Percentiles rank a stretch among this genome's conserved stretches.
Evolutionary conservation across 345 rosid species (phyloP).

Genomic region (Gynandropsis gynandra): DNA sequence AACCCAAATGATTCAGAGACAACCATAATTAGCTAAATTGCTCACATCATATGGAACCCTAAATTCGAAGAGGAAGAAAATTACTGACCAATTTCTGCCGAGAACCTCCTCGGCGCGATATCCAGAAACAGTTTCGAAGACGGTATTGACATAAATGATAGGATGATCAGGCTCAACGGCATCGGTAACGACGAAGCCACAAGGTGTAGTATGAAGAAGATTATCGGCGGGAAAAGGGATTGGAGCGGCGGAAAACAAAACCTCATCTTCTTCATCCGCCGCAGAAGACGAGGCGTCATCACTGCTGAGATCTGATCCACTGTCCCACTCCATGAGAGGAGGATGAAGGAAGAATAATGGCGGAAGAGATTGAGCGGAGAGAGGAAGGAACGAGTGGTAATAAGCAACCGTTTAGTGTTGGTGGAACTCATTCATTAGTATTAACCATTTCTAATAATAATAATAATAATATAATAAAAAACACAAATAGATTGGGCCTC

Average conservation of each 20-base stretch:
- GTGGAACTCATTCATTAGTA: too few relatives aligned
- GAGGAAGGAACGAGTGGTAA: too few relatives aligned
- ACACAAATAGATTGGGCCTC: too few relatives aligned
- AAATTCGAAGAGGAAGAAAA: neutral
- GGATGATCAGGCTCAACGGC: slow-evolving; percentile 86
- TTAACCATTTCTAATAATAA: too few relatives aligned
- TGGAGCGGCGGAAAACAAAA: slow-evolving; percentile 39
- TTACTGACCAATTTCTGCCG: slow-evolving; percentile 79
- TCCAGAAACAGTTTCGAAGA: slow-evolving; percentile 81
- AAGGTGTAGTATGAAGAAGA: slow-evolving; percentile 66
- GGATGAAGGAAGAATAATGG: too few relatives aligned
- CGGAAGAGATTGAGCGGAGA: too few relatives aligned
- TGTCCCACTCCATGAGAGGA: slow-evolving; percentile 98
- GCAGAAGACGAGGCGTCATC: slow-evolving; percentile 31
- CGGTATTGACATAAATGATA: slow-evolving; percentile 73
- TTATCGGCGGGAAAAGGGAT: slow-evolving; percentile 65
- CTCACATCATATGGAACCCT: slow-evolving; percentile 2
- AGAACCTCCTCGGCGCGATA: slow-evolving; percentile 88
- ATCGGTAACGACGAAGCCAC: slow-evolving; percentile 80
- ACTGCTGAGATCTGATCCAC: slow-evolving; percentile 82
- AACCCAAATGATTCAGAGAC: neutral
- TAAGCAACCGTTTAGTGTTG: too few relatives aligned
- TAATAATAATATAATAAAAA: too few relatives aligned
- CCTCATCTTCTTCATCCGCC: slow-evolving; percentile 57
- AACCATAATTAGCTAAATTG: neutral